Evolutionary conservation across 176 grass and related monocot species (phyloP).

Genomic region (Hsuehochloa calcarea): DNA sequence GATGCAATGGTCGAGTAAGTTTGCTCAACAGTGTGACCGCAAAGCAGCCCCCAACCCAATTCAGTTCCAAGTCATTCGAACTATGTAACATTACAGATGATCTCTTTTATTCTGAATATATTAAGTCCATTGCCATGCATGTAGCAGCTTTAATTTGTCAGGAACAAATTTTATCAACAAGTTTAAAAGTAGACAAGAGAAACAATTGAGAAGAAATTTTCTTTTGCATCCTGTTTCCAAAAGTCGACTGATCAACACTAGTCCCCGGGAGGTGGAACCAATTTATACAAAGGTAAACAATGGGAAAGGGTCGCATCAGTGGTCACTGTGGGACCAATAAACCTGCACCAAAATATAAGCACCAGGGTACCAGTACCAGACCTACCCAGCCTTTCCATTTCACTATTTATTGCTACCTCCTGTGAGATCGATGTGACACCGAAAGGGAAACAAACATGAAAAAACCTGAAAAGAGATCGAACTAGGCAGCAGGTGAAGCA

Average conservation of each 20-base stretch:
- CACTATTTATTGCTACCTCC: slow-evolving; percentile 42
- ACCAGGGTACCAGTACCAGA: slow-evolving; percentile 30
- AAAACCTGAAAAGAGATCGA: slow-evolving; percentile 30
- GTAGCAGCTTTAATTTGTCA: not conserved
- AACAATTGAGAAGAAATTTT: not conserved
- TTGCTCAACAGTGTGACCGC: not conserved
- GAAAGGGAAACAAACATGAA: slow-evolving; percentile 44
- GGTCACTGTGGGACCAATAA: slow-evolving; percentile 41
- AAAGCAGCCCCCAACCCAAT: not conserved
- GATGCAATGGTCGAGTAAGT: not conserved
- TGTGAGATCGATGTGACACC: slow-evolving; percentile 36
- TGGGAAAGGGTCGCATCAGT: slow-evolving; percentile 46
- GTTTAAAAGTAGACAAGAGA: not conserved
- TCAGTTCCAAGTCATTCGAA: slow-evolving; percentile 8
- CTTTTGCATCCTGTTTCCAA: not conserved
- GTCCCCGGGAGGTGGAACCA: slow-evolving; percentile 11
- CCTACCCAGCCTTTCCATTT: slow-evolving; percentile 33
- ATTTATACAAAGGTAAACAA: slow-evolving; percentile 11
- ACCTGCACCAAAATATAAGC: slow-evolving; percentile 15
- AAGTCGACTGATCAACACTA: slow-evolving; percentile 34
- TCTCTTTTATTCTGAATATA: not conserved
- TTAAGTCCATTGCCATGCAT: not conserved
- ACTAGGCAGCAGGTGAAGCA: slow-evolving; percentile 28
- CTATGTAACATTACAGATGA: not conserved
- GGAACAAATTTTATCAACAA: not conserved